Conservation (phyloP, 1,284 basidiomycete species). For the Ceratobasidium theobromae region DNA sequence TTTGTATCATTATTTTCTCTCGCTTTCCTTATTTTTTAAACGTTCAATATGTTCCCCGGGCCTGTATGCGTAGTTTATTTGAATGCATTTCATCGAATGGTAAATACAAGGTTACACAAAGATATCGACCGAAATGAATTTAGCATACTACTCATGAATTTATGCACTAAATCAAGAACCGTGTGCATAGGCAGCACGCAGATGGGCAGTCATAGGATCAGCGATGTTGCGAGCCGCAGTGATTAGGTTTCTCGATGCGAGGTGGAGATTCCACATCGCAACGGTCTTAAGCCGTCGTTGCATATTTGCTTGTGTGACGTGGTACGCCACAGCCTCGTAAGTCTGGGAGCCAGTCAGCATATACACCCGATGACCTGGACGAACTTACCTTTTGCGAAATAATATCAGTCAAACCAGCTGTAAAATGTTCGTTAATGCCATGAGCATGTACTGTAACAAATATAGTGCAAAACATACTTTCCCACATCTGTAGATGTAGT, state of each 20-base stretch:
- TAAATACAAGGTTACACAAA: too few relatives aligned
- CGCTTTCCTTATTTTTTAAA: too few relatives aligned
- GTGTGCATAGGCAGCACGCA: slow-evolving; percentile 43
- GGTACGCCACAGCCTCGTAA: slow-evolving; percentile 88
- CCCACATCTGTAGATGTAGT: slow-evolving; percentile 67
- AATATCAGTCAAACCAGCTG: slow-evolving; percentile 80
- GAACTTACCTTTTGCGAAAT: slow-evolving; percentile 67
- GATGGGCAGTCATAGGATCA: slow-evolving; percentile 54
- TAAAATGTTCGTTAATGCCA: slow-evolving; percentile 23
- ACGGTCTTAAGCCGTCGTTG: slow-evolving; percentile 85
- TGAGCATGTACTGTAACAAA: neutral
- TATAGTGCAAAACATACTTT: slow-evolving; percentile 56
- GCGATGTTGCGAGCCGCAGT: slow-evolving; percentile 60
- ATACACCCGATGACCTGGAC: neutral
- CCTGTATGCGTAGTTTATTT: too few relatives aligned
- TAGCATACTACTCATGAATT: too few relatives aligned
- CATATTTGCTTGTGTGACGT: slow-evolving; percentile 85
- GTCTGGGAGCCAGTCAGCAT: slow-evolving; percentile 49
- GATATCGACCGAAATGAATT: too few relatives aligned
- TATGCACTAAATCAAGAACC: neutral
- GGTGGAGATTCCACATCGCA: slow-evolving; percentile 77
- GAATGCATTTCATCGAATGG: too few relatives aligned
- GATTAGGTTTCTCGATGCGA: slow-evolving; percentile 67
- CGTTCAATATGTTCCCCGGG: too few relatives aligned
- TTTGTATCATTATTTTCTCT: too few relatives aligned